Percentiles rank a stretch among this genome's conserved stretches.
phyloP scores from a whole-genome alignment of 2,329 filamentous ascomycete species.

The Sporothrix phasma region DNA sequence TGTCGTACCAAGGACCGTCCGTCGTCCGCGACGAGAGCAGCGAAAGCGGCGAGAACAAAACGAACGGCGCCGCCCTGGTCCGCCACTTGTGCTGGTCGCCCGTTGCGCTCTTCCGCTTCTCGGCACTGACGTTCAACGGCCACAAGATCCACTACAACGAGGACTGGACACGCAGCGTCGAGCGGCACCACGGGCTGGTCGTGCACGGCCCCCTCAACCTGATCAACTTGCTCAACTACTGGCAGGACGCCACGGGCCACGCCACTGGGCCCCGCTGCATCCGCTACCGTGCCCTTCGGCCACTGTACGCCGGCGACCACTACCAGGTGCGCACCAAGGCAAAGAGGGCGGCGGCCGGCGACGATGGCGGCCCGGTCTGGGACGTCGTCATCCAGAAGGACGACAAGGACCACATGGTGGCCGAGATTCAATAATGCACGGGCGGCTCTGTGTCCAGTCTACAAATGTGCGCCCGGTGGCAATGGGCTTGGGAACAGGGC shows the following conservation, averaged over 20 bases:
- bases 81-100: conserved; percentile 31
- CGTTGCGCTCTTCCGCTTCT: conserved; percentile 64
- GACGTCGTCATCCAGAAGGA: background rate
- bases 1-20: background rate
- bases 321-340: background rate
- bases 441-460: too few relatives aligned
- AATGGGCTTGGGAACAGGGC: too few relatives aligned
- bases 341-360: background rate
- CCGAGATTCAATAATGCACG: background rate
- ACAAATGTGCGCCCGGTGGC: too few relatives aligned
- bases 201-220: conserved; percentile 75
- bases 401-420: background rate
- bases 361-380: background rate
- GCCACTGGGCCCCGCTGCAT: background rate
- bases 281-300: background rate
- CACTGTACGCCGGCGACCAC: background rate
- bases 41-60: too few relatives aligned
- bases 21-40: background rate
- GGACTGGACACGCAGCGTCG: conserved; percentile 51
- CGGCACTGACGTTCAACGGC: conserved; percentile 74
- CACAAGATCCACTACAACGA: conserved; percentile 78
- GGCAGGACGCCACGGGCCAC: conserved; percentile 35
- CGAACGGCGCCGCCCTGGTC: background rate
- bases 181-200: conserved; percentile 60
- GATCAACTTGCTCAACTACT: conserved; percentile 60